Percentiles rank a stretch among this genome's conserved stretches.
These are phyloP conservation scores for Trichoderma sp. DNA, from an alignment of 2,329 filamentous ascomycete species.

Conservation along the genomic window DNA sequence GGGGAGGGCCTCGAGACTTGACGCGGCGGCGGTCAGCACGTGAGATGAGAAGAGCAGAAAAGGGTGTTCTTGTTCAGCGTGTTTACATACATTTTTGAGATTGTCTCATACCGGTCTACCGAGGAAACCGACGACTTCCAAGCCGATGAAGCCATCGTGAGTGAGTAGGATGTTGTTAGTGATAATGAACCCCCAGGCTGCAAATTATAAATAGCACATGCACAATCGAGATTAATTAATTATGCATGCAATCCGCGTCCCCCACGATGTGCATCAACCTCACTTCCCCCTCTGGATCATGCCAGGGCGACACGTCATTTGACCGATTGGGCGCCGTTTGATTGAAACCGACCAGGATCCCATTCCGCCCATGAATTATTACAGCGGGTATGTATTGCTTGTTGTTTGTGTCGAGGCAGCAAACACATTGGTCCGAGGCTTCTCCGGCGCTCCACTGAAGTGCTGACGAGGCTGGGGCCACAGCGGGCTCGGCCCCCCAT, in stretches of 20 bases:
- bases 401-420: not conserved
- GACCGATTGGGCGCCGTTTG: constrained; percentile 3
- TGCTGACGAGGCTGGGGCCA: constrained; percentile 10
- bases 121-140: constrained; percentile 56
- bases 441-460: constrained; percentile 3
- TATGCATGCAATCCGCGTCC: not conserved
- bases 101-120: constrained; percentile 58
- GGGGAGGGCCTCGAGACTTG: constrained; percentile 32
- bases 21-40: not conserved
- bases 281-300: constrained; percentile 1
- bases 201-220: not conserved
- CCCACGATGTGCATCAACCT: not conserved
- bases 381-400: not conserved
- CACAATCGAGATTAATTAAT: not conserved
- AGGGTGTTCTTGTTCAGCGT: not conserved
- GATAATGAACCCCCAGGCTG: not conserved
- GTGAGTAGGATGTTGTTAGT: not conserved
- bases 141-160: constrained; percentile 22
- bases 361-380: no score
- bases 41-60: not conserved
- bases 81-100: constrained; percentile 51
- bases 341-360: constrained; percentile 12
- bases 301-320: constrained; percentile 8
- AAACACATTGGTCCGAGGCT: not conserved
- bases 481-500: not conserved